These are phyloP conservation scores for Kwoniella bestiolae DNA, from an alignment of 768 basidiomycete species.

Conservation along the genomic window DNA sequence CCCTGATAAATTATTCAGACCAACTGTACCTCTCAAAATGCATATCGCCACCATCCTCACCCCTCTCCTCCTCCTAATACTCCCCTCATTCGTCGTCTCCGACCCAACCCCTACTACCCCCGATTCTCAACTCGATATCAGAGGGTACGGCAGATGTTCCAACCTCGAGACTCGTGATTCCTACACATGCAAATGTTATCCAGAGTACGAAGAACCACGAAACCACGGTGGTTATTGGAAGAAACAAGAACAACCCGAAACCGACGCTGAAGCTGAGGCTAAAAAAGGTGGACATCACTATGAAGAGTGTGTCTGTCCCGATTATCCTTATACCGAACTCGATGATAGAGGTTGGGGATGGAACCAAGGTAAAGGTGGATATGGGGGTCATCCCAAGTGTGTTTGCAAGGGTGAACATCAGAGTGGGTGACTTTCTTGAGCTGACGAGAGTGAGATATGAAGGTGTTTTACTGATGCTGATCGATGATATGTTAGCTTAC, in stretches of 20 bases:
- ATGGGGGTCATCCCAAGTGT: constrained; percentile 7
- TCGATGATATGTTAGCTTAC: background rate
- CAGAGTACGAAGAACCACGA: constrained; percentile 7
- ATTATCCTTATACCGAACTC: constrained; percentile 16
- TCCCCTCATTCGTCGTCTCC: background rate
- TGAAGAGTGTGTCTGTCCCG: constrained; percentile 20
- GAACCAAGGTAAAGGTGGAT: constrained; percentile 3
- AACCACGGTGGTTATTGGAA: background rate
- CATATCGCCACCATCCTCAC: constrained; percentile 1
- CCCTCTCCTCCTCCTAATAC: background rate
- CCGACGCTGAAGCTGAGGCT: background rate
- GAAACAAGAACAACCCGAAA: background rate
- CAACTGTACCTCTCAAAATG: background rate
- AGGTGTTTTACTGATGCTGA: background rate
- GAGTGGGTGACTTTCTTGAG: constrained; percentile 5
- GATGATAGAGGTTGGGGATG: constrained; percentile 9
- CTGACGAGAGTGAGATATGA: background rate
- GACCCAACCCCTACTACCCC: background rate
- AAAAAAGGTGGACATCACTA: constrained; percentile 7
- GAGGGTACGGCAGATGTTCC: constrained; percentile 13
- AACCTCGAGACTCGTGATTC: constrained; percentile 12
- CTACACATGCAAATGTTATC: constrained; percentile 15
- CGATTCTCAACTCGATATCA: background rate
- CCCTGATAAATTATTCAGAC: background rate
- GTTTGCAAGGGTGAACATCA: constrained; percentile 19